Conservation (phyloP, 2,329 filamentous ascomycete species). For the Ilyonectria sp. region DNA sequence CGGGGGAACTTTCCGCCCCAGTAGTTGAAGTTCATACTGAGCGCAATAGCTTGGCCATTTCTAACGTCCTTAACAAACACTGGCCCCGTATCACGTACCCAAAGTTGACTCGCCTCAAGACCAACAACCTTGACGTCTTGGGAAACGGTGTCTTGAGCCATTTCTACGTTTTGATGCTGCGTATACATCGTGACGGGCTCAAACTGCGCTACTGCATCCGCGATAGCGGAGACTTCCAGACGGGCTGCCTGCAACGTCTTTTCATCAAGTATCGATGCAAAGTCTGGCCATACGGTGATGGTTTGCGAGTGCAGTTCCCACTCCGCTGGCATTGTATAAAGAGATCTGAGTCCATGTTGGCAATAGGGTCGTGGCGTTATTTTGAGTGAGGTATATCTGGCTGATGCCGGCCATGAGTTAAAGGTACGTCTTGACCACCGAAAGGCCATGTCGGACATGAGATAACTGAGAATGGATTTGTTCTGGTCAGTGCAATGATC, state of each 20-base stretch:
- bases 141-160: conserved; percentile 23
- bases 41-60: conserved; percentile 27
- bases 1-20: conserved; percentile 45
- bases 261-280: conserved; percentile 17
- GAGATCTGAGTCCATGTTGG: neutral
- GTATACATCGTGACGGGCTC: conserved; percentile 46
- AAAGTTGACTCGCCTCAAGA: conserved; percentile 40
- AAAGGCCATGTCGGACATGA: no score
- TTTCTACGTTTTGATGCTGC: conserved; percentile 7
- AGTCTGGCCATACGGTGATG: conserved; percentile 35
- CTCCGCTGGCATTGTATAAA: conserved; percentile 33
- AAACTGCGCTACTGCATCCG: conserved; percentile 45
- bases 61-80: conserved; percentile 35
- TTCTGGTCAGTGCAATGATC: no score
- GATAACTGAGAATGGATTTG: no score
- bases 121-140: conserved; percentile 18
- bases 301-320: conserved; percentile 33
- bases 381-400: no score
- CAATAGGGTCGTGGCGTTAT: no score
- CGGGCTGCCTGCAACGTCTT: conserved; percentile 14
- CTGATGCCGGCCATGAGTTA: no score
- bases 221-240: conserved; percentile 44
- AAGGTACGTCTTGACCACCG: no score
- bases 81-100: conserved; percentile 50
- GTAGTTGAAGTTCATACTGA: conserved; percentile 49